Percentiles rank a stretch among this genome's conserved stretches.
Conservation (phyloP, 164 flowering plant genomes). For the Aristolochia contorta region DNA sequence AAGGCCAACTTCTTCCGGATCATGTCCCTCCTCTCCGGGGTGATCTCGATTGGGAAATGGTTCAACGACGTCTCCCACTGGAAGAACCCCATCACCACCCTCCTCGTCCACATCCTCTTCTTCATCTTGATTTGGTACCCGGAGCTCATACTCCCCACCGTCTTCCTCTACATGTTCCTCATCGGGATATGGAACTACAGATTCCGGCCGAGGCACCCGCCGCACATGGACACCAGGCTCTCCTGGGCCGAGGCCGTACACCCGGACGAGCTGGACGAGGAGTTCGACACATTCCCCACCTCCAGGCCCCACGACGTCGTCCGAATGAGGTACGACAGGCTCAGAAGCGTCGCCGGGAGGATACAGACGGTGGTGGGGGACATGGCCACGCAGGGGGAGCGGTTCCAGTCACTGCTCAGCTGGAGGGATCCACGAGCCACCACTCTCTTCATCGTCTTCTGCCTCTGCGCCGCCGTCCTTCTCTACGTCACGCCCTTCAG, state of each 20-base stretch:
- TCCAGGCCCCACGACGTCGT: slow-evolving; percentile 32
- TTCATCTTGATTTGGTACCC: slow-evolving; percentile 49
- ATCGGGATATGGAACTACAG: slow-evolving; percentile 54
- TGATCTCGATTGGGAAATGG: slow-evolving; percentile 28
- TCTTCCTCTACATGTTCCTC: slow-evolving; percentile 46
- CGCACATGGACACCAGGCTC: slow-evolving; percentile 47
- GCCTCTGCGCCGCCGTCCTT: slow-evolving; percentile 35
- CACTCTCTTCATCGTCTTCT: slow-evolving; percentile 34
- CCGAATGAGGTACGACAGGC: slow-evolving; percentile 43
- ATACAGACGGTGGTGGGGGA: slow-evolving; percentile 57
- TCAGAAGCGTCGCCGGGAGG: slow-evolving; percentile 48
- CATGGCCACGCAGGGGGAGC: slow-evolving; percentile 58
- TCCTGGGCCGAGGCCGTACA: slow-evolving; percentile 50
- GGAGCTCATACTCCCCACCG: slow-evolving; percentile 45
- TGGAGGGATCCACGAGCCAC: slow-evolving; percentile 64
- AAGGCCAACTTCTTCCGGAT: slow-evolving; percentile 56
- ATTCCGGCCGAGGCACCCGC: slow-evolving; percentile 40
- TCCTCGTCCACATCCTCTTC: slow-evolving; percentile 41
- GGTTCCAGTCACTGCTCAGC: slow-evolving; percentile 41
- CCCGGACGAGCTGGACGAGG: slow-evolving; percentile 54
- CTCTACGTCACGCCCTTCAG: slow-evolving; percentile 50
- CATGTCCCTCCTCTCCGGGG: slow-evolving; percentile 39
- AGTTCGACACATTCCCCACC: slow-evolving; percentile 53
- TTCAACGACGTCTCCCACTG: slow-evolving; percentile 35
- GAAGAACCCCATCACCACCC: slow-evolving; percentile 50